A percentile compares a stretch with the other conserved stretches of the same genome.
Conservation (phyloP, 192 early-diverging fungal genomes). For the Backusella tuberculispora region DNA sequence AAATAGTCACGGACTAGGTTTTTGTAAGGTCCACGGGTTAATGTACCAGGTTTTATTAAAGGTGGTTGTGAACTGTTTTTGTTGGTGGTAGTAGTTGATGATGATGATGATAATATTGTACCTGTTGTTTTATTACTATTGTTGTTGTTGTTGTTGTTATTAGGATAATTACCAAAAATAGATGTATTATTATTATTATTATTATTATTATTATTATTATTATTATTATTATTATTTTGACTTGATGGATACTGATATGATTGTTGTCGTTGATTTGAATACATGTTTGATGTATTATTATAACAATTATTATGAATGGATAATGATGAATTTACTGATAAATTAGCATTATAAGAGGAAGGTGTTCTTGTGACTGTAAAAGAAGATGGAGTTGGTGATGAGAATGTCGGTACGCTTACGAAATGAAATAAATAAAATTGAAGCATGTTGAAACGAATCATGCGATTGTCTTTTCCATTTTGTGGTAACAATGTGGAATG, state of each 20-base stretch:
- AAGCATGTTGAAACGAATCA: conserved; percentile 7
- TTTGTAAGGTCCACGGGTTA: background rate
- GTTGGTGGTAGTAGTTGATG: background rate
- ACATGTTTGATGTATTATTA: background rate
- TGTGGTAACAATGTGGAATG: background rate
- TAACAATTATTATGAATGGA: too few species aligned
- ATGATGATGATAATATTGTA: too few species aligned
- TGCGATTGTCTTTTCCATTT: background rate
- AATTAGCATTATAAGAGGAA: too few species aligned
- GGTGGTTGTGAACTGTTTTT: background rate
- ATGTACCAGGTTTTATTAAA: background rate
- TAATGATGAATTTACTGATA: too few species aligned
- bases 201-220: background rate
- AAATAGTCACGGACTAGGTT: background rate
- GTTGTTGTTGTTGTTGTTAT: background rate
- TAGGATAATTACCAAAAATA: background rate
- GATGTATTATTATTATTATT: background rate
- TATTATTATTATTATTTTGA: background rate
- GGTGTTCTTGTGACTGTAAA: background rate
- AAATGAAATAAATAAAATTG: conserved; percentile 16
- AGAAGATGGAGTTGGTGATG: background rate
- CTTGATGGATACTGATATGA: background rate
- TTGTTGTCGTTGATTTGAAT: background rate
- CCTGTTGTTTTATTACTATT: background rate
- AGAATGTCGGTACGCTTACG: conserved; percentile 10